Percentiles rank a stretch among this genome's conserved stretches.
These are phyloP conservation scores for Xylaria bambusicola DNA, from an alignment of 495 filamentous ascomycete genomes.

Conservation along the genomic window DNA sequence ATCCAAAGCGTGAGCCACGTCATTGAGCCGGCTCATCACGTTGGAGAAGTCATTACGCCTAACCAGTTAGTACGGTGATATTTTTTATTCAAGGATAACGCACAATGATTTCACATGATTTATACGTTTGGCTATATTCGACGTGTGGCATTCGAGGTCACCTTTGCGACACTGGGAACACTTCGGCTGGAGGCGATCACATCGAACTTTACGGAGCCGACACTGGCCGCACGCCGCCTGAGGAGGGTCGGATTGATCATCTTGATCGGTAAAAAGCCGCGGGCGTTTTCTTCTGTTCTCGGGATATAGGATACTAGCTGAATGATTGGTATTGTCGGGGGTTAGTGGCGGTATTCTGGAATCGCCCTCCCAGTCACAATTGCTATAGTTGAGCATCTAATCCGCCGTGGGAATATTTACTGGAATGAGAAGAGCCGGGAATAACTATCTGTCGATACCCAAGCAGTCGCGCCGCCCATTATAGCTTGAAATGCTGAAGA, in stretches of 20 bases:
- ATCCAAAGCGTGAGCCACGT: constrained; percentile 18
- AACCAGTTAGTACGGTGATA: not conserved
- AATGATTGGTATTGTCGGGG: constrained; percentile 5
- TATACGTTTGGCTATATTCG: constrained; percentile 13
- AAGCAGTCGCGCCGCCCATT: too few species aligned
- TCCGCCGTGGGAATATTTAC: too few species aligned
- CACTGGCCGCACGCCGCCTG: constrained; percentile 37
- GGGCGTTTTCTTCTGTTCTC: not conserved
- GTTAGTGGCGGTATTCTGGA: too few species aligned
- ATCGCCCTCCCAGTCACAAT: not conserved
- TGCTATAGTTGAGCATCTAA: constrained; percentile 6
- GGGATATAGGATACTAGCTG: not conserved
- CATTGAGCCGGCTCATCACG: constrained; percentile 20
- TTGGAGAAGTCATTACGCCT: constrained; percentile 25
- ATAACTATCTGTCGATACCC: too few species aligned
- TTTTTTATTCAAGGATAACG: not conserved
- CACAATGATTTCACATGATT: constrained; percentile 26
- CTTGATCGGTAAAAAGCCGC: constrained; percentile 16
- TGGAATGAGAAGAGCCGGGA: too few species aligned
- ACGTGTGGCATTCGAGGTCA: constrained; percentile 21
- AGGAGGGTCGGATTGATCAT: constrained; percentile 12
- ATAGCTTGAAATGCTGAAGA: too few species aligned
- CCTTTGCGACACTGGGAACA: constrained; percentile 39
- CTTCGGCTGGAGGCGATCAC: constrained; percentile 37
- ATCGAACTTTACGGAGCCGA: constrained; percentile 39